These are phyloP conservation scores for Sugiyamaella paludigena DNA, from an alignment of 1,139 yeast genomes.

Conservation along the genomic window DNA sequence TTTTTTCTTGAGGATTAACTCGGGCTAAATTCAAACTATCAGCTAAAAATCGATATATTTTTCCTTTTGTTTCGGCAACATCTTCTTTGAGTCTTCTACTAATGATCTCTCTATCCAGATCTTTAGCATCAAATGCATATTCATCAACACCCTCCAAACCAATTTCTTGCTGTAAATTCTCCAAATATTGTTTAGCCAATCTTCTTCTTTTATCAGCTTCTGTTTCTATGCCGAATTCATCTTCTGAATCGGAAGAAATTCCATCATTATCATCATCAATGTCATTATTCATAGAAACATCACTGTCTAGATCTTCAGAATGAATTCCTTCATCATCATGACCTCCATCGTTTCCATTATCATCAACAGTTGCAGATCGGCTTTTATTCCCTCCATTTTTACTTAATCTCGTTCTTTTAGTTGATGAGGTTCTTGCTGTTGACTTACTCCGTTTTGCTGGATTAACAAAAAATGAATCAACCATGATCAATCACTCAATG, in stretches of 20 bases:
- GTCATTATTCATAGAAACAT: constrained; percentile 19
- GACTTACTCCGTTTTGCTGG: constrained; percentile 27
- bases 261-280: constrained; percentile 25
- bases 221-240: constrained; percentile 58
- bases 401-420: constrained; percentile 11
- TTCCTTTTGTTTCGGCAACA: constrained; percentile 86
- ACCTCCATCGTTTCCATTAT: constrained; percentile 35
- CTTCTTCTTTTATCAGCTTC: constrained; percentile 94
- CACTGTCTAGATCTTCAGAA: constrained; percentile 21
- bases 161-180: constrained; percentile 63
- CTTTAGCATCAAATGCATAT: constrained; percentile 83
- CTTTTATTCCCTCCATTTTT: constrained; percentile 1
- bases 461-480: constrained; percentile 34
- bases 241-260: constrained; percentile 16
- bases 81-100: constrained; percentile 79
- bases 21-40: constrained; percentile 18
- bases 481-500: constrained; percentile 23
- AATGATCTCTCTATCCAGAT: constrained; percentile 81
- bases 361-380: constrained; percentile 7
- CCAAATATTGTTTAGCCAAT: constrained; percentile 88
- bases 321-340: constrained; percentile 26
- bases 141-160: constrained; percentile 38
- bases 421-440: constrained; percentile 10
- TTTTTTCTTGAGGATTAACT: constrained; percentile 16
- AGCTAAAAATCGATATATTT: constrained; percentile 64